phyloP scores from a whole-genome alignment of 225 moss, liverwort and hornwort genomes.

The Takakia lepidozioides region DNA sequence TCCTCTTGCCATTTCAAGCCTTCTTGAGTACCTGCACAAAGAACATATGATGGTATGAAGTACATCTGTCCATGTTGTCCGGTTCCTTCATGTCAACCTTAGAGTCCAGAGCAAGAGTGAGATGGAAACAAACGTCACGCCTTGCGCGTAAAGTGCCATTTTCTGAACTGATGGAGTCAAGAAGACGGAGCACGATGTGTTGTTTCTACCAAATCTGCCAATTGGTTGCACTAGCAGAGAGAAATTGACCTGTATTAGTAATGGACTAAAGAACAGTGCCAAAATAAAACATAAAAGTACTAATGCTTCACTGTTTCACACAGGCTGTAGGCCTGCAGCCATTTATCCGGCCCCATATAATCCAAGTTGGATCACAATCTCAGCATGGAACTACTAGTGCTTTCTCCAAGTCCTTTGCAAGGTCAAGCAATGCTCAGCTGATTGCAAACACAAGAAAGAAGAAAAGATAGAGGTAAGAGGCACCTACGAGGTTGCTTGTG shows the following conservation, averaged over 20 bases:
- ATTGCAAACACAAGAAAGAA: neutral
- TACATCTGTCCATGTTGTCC: neutral
- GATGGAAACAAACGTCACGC: neutral
- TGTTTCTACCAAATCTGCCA: constrained; percentile 79
- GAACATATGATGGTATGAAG: neutral
- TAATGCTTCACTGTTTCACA: too few relatives aligned
- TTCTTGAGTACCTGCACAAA: constrained; percentile 60
- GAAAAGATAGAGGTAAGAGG: neutral
- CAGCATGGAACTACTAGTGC: too few relatives aligned
- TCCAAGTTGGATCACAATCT: too few relatives aligned
- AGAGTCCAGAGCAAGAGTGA: neutral
- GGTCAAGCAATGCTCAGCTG: too few relatives aligned
- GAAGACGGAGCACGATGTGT: constrained; percentile 78
- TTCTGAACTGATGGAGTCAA: constrained; percentile 64
- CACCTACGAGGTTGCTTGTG: constrained; percentile 87
- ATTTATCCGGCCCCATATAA: too few relatives aligned
- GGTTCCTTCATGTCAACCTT: too few relatives aligned
- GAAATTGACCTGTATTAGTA: neutral
- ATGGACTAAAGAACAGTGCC: too few relatives aligned
- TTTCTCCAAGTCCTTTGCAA: too few relatives aligned
- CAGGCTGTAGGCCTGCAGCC: too few relatives aligned
- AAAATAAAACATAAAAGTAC: too few relatives aligned
- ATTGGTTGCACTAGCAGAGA: constrained; percentile 40
- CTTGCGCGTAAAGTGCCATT: constrained; percentile 70
- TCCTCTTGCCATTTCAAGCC: constrained; percentile 41